Conservation (phyloP, 2,329 filamentous ascomycete species). For the Apiospora hydei region DNA sequence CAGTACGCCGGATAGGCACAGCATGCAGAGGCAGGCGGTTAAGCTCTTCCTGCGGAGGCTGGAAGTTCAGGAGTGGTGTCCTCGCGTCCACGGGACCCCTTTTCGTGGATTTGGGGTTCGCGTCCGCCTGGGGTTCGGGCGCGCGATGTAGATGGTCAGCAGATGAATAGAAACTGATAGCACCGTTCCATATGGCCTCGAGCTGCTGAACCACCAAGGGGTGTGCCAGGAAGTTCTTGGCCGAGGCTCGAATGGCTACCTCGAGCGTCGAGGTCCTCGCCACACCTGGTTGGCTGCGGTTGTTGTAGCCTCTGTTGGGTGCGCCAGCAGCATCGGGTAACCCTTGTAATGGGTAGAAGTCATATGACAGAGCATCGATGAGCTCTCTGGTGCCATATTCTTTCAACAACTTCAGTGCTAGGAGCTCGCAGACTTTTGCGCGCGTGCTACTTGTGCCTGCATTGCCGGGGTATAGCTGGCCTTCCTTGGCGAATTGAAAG, state of each 20-base stretch:
- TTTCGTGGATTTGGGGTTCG: slow-evolving; percentile 35
- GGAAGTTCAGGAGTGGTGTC: slow-evolving; percentile 59
- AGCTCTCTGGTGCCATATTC: slow-evolving; percentile 90
- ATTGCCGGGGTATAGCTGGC: slow-evolving; percentile 81
- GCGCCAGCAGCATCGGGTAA: slow-evolving; percentile 58
- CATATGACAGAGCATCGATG: slow-evolving; percentile 93
- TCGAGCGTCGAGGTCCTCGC: slow-evolving; percentile 90
- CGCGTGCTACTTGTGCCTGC: slow-evolving; percentile 84
- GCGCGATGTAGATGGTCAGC: slow-evolving; percentile 84
- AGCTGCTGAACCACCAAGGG: slow-evolving; percentile 91
- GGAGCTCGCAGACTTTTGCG: slow-evolving; percentile 86
- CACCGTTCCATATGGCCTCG: slow-evolving; percentile 97
- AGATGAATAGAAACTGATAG: slow-evolving; percentile 90
- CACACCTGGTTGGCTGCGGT: slow-evolving; percentile 58
- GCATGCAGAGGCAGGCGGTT: slow-evolving; percentile 43
- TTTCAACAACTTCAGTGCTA: slow-evolving; percentile 88
- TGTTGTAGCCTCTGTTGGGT: slow-evolving; percentile 45
- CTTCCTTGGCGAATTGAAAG: slow-evolving; percentile 90
- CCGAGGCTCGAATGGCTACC: slow-evolving; percentile 89
- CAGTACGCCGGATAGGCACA: slow-evolving; percentile 70
- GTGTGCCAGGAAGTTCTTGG: slow-evolving; percentile 91
- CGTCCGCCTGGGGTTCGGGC: slow-evolving; percentile 36
- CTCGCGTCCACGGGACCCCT: slow-evolving; percentile 51
- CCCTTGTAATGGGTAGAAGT: slow-evolving; percentile 92
- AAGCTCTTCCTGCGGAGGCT: slow-evolving; percentile 42